A percentile compares a stretch with the other conserved stretches of the same genome.
Conservation (phyloP, 805 yeast species). For the Candida saitoana region DNA sequence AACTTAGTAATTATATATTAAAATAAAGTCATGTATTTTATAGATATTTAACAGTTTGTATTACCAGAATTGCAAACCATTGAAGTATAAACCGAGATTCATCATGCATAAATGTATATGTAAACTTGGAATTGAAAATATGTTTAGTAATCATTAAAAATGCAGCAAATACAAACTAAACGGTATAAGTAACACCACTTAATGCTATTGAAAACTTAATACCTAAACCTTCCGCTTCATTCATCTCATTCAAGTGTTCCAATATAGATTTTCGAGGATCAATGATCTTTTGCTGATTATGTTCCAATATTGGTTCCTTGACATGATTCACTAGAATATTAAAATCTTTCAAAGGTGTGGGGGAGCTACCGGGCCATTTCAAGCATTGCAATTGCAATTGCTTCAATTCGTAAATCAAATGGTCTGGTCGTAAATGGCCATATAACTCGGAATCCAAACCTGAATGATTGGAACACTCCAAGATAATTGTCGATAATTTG, state of each 20-base stretch:
- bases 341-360: conserved; percentile 39
- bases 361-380: conserved; percentile 9
- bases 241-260: conserved; percentile 43
- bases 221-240: conserved; percentile 33
- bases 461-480: conserved; percentile 66
- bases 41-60: neutral
- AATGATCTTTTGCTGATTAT: conserved; percentile 14
- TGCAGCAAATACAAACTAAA: neutral
- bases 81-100: neutral
- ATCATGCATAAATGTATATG: neutral
- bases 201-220: conserved; percentile 49
- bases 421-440: conserved; percentile 77
- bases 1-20: neutral
- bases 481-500: conserved; percentile 50
- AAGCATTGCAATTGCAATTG: conserved; percentile 17
- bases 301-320: conserved; percentile 53
- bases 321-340: conserved; percentile 47
- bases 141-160: no score
- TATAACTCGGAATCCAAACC: conserved; percentile 49
- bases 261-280: conserved; percentile 63
- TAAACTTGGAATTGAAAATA: no score
- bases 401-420: conserved; percentile 54
- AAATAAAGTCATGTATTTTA: conserved; percentile 1
- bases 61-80: neutral
- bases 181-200: conserved; percentile 45